Percentiles rank a stretch among this genome's conserved stretches.
Evolutionary conservation across 192 early-diverging fungal genomes (phyloP).

Genomic region (Neocallimastix lanati): DNA sequence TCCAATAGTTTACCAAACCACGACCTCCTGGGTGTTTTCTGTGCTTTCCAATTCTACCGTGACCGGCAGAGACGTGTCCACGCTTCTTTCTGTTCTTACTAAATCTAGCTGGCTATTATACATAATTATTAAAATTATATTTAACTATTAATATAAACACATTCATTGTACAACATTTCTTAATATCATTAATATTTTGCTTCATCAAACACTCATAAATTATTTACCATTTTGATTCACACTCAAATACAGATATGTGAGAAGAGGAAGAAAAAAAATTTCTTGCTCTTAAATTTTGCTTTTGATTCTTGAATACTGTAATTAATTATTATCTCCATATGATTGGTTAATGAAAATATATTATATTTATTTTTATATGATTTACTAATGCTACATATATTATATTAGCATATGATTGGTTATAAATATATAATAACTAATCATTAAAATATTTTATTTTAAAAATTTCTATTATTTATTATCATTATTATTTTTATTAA

Average conservation of each 20-base stretch:
- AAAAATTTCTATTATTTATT: no score
- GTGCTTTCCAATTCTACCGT: slow-evolving; percentile 98
- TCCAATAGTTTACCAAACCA: slow-evolving; percentile 42
- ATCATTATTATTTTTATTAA: not conserved
- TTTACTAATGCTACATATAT: not conserved
- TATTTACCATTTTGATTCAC: not conserved
- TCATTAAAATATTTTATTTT: no score
- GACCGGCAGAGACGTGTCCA: slow-evolving; percentile 98
- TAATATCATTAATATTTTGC: no score
- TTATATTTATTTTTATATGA: not conserved
- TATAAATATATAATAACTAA: not conserved
- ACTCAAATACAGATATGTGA: not conserved
- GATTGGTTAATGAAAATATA: not conserved
- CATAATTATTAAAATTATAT: not conserved
- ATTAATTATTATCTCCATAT: not conserved
- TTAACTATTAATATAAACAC: no score
- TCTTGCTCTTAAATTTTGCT: not conserved
- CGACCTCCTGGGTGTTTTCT: slow-evolving; percentile 99
- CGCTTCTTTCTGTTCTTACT: slow-evolving; percentile 86
- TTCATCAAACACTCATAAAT: no score
- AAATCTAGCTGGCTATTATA: slow-evolving; percentile 55
- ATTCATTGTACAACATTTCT: no score
- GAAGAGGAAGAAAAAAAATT: not conserved
- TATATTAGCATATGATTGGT: not conserved
- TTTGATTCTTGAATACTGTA: not conserved